Percentiles rank a stretch among this genome's conserved stretches.
Evolutionary conservation across 345 rosid species (phyloP).

Genomic region (Erucastrum elatum): DNA sequence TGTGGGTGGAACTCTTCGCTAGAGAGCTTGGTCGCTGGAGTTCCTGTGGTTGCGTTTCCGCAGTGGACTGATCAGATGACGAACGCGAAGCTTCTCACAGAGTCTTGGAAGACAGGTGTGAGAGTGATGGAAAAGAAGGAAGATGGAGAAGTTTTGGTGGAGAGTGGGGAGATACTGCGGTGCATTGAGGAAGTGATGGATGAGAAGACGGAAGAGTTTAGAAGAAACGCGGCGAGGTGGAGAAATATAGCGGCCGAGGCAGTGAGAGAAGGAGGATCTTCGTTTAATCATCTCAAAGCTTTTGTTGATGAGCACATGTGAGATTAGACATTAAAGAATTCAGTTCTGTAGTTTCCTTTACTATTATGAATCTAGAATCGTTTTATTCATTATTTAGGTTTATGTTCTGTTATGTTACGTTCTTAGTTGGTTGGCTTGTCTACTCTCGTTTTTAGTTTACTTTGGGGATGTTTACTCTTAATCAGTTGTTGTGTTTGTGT

Average conservation of each 20-base stretch:
- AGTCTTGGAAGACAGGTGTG: constrained; percentile 57
- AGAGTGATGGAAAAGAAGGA: constrained; percentile 44
- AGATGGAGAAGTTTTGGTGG: constrained; percentile 39
- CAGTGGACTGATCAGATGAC: constrained; percentile 63
- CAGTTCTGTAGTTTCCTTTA: background rate
- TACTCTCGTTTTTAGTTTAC: background rate
- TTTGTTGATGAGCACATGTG: constrained; percentile 43
- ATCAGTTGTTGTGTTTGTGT: background rate
- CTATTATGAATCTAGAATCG: background rate
- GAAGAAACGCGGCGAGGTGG: constrained; percentile 52
- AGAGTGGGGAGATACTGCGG: constrained; percentile 54
- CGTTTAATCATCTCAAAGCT: constrained; percentile 50
- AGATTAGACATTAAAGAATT: background rate
- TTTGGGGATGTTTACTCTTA: background rate
- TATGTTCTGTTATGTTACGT: background rate
- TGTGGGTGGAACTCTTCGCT: constrained; percentile 79
- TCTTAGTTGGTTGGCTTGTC: background rate
- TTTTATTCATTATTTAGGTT: background rate
- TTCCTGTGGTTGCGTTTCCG: constrained; percentile 68
- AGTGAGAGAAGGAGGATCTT: constrained; percentile 53
- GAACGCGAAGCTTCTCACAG: constrained; percentile 57
- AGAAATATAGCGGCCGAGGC: constrained; percentile 49
- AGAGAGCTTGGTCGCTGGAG: constrained; percentile 54
- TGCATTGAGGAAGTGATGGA: constrained; percentile 63
- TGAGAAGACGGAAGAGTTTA: constrained; percentile 43